Percentiles rank a stretch among this genome's conserved stretches.
These are phyloP conservation scores for Cladophialophora chaetospira DNA, from an alignment of 2,329 filamentous ascomycete species.

Conservation along the genomic window DNA sequence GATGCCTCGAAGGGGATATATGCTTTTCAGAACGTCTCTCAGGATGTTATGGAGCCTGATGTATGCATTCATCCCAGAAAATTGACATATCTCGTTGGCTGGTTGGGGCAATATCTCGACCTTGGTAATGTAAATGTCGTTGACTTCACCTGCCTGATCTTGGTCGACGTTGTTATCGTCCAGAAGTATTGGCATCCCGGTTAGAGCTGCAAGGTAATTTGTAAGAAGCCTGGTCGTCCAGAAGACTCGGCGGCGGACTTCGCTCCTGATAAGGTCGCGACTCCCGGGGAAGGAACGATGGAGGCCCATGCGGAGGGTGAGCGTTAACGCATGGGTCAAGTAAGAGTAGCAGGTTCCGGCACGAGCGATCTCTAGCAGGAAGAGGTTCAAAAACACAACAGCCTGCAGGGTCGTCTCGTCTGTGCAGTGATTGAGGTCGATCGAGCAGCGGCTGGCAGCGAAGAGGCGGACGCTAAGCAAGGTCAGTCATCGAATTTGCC, in stretches of 20 bases:
- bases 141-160: conserved; percentile 2
- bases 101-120: neutral
- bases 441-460: conserved; percentile 5
- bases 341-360: conserved; percentile 7
- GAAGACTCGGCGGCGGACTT: conserved; percentile 4
- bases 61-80: conserved; percentile 3
- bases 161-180: conserved; percentile 11
- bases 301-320: conserved; percentile 9
- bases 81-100: neutral
- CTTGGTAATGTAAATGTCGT: conserved; percentile 6
- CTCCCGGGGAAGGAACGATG: conserved; percentile 2
- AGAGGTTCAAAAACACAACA: conserved; percentile 6
- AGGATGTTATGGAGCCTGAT: conserved; percentile 9
- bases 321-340: conserved; percentile 4
- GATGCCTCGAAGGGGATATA: conserved; percentile 11
- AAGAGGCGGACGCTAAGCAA: conserved; percentile 5
- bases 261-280: neutral
- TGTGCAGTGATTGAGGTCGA: conserved; percentile 4
- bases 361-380: conserved; percentile 2
- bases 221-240: conserved; percentile 6
- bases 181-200: conserved; percentile 8
- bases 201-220: conserved; percentile 1
- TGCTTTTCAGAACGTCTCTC: conserved; percentile 1
- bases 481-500: neutral
- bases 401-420: conserved; percentile 2